Evolutionary conservation across 495 filamentous ascomycete species (phyloP).

Genomic region (Lentithecium fluviatile): DNA sequence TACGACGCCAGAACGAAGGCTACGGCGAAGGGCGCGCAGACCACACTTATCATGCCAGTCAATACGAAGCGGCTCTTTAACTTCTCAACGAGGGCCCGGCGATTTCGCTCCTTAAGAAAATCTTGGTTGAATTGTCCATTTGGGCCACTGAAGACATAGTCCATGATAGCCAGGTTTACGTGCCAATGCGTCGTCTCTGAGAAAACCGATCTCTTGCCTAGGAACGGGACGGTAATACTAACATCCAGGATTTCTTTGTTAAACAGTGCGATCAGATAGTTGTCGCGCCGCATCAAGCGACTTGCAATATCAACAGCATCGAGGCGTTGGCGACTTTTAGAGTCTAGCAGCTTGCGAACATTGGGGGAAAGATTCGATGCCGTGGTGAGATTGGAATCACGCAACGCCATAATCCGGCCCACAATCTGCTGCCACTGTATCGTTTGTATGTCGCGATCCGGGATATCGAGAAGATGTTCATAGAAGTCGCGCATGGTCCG

Average conservation of each 20-base stretch:
- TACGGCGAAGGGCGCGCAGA: constrained; percentile 80
- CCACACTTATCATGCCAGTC: constrained; percentile 78
- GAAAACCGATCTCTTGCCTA: constrained; percentile 73
- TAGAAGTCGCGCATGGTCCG: constrained; percentile 86
- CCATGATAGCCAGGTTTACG: constrained; percentile 80
- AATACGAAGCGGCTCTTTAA: constrained; percentile 75
- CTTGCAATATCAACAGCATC: constrained; percentile 98
- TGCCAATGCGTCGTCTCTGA: constrained; percentile 86
- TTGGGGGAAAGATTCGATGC: constrained; percentile 62
- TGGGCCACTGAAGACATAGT: constrained; percentile 87
- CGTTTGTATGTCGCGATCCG: constrained; percentile 91
- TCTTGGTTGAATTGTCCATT: constrained; percentile 73
- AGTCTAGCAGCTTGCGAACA: constrained; percentile 69
- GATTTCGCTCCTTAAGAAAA: constrained; percentile 78
- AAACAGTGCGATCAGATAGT: constrained; percentile 92
- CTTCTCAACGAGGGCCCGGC: constrained; percentile 71
- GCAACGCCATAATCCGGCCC: constrained; percentile 77
- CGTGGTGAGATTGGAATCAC: constrained; percentile 84
- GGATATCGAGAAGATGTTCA: constrained; percentile 76
- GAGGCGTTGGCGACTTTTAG: constrained; percentile 89
- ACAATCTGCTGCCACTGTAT: constrained; percentile 96
- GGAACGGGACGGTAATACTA: constrained; percentile 78
- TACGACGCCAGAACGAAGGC: constrained; percentile 80
- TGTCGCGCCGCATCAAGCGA: constrained; percentile 91
- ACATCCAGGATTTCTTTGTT: constrained; percentile 94